These are phyloP conservation scores for Hygrophorus russula DNA, from an alignment of 768 basidiomycete species.

Conservation along the genomic window DNA sequence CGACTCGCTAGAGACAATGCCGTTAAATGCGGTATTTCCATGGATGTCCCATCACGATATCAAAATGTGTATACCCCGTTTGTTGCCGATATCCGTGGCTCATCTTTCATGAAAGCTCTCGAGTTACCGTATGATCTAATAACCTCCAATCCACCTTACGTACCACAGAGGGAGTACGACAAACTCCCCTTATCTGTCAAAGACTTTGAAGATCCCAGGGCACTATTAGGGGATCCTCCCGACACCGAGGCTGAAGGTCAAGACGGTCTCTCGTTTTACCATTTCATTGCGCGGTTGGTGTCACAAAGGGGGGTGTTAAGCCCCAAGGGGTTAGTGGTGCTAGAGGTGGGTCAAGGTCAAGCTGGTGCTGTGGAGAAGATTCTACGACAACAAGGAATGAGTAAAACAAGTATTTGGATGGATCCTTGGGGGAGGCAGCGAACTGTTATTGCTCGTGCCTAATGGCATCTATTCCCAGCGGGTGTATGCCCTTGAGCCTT, in stretches of 20 bases:
- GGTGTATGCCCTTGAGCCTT: no score
- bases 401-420: slow-evolving; percentile 53
- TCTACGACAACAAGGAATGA: slow-evolving; percentile 37
- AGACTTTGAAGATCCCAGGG: slow-evolving; percentile 69
- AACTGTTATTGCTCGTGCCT: slow-evolving; percentile 48
- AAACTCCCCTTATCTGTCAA: slow-evolving; percentile 57
- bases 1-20: slow-evolving; percentile 40
- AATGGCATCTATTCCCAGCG: slow-evolving; percentile 10
- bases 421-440: slow-evolving; percentile 75
- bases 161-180: slow-evolving; percentile 55
- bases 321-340: slow-evolving; percentile 45
- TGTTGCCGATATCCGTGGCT: slow-evolving; percentile 32
- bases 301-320: slow-evolving; percentile 39
- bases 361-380: slow-evolving; percentile 51
- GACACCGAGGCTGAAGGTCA: not conserved
- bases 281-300: slow-evolving; percentile 54
- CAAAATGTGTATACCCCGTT: slow-evolving; percentile 30
- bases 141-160: slow-evolving; percentile 84
- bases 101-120: slow-evolving; percentile 29
- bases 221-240: slow-evolving; percentile 54
- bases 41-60: slow-evolving; percentile 10
- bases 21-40: slow-evolving; percentile 25
- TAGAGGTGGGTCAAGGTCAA: slow-evolving; percentile 76
- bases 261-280: slow-evolving; percentile 50
- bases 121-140: slow-evolving; percentile 59